Percentiles rank a stretch among this genome's conserved stretches.
phyloP scores from a whole-genome alignment of 2,329 filamentous ascomycete genomes.

The Corynespora cassiicola region DNA sequence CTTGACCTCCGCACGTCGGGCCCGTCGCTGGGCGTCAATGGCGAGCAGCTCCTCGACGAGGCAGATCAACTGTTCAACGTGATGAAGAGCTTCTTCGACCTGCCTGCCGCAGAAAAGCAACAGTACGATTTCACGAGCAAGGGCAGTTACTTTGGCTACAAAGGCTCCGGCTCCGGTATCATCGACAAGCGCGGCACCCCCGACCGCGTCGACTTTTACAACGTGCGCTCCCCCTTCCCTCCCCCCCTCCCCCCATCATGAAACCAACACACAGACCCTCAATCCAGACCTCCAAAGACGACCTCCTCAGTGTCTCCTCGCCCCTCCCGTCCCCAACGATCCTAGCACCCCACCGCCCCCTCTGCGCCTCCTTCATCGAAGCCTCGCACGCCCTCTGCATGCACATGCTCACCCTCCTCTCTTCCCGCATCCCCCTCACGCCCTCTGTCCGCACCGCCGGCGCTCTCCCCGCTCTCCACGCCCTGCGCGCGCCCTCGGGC shows the following conservation, averaged over 20 bases:
- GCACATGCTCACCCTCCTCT: conserved; percentile 53
- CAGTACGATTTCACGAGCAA: conserved; percentile 60
- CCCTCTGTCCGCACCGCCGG: conserved; percentile 25
- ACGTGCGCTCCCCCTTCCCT: conserved; percentile 45
- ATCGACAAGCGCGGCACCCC: conserved; percentile 57
- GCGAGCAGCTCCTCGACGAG: conserved; percentile 49
- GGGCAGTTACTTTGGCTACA: conserved; percentile 60
- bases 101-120: conserved; percentile 59
- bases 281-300: conserved; percentile 57
- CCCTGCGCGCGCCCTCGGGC: conserved; percentile 50
- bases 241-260: not conserved
- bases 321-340: conserved; percentile 51
- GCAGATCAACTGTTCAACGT: conserved; percentile 56
- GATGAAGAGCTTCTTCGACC: conserved; percentile 54
- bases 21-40: conserved; percentile 26
- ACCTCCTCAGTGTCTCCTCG: conserved; percentile 51
- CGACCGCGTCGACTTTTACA: conserved; percentile 63
- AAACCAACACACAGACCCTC: not conserved
- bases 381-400: conserved; percentile 54
- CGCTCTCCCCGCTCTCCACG: conserved; percentile 56
- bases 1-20: conserved; percentile 51
- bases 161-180: conserved; percentile 54
- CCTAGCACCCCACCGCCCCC: conserved; percentile 43
- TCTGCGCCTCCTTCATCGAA: conserved; percentile 53
- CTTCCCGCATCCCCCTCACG: conserved; percentile 50